A percentile compares a stretch with the other conserved stretches of the same genome.
Conservation (phyloP, 768 basidiomycete genomes). For the Myochromella boudieri region DNA sequence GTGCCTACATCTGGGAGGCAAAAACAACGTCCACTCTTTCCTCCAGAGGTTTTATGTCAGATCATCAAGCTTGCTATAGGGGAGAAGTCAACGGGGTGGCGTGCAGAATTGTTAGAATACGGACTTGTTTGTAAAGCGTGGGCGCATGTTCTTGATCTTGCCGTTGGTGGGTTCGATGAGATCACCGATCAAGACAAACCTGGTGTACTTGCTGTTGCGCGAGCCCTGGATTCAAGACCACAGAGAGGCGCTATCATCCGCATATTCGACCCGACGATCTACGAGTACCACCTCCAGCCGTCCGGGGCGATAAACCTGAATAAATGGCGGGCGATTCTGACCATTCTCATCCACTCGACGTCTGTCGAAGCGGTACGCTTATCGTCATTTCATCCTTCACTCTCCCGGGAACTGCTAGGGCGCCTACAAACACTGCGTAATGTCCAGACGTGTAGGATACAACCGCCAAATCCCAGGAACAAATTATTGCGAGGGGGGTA, state of each 20-base stretch:
- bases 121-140: constrained; percentile 11
- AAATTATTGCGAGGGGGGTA: neutral
- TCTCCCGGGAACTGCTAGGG: neutral
- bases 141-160: constrained; percentile 5
- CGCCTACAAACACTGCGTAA: neutral
- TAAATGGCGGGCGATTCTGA: constrained; percentile 8
- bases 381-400: neutral
- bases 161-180: constrained; percentile 6
- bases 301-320: neutral
- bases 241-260: constrained; percentile 8
- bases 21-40: neutral
- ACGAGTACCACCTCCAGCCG: neutral
- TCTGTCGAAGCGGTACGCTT: neutral
- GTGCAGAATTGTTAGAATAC: neutral
- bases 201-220: constrained; percentile 1
- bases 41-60: neutral
- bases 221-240: neutral
- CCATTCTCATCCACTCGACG: neutral
- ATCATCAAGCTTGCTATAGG: constrained; percentile 4
- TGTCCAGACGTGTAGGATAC: constrained; percentile 1
- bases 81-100: constrained; percentile 5
- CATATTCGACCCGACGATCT: constrained; percentile 1
- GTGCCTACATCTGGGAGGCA: neutral
- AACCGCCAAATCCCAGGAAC: neutral
- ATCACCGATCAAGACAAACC: constrained; percentile 1